Base-by-base conservation (phyloP, 352 stramenopile genomes). In the Globisporangium lucens region DNA sequence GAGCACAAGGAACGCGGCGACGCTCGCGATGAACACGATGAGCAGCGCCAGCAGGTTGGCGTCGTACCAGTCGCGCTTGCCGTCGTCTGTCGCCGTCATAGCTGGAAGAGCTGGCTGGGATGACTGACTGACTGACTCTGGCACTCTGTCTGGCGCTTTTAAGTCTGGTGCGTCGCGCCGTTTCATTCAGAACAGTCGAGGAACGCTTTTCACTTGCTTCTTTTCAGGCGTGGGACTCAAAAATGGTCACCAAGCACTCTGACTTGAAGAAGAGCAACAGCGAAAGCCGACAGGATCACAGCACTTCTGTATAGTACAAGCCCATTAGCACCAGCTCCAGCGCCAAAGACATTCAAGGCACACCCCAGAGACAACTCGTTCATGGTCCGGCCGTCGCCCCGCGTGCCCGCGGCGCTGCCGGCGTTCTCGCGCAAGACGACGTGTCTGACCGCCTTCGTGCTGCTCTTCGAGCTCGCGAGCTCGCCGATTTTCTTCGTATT, bases 401-500 rank as follows among this genome's bases (percentile, higher is more conserved):
- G 71, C 17, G 43, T 57, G 15, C 67, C 77, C 2, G 55, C 86
- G 55, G 55, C 70, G 41, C 62, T 82, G 41, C 82, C 80, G 43
- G 15, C 61, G 36, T 87, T 88, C 57, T 79, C 70, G 29, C 81
- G 72, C 65, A 75, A 73, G 58, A 83, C 79, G n/a, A 79, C 77
- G 63, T 87, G 77, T 46, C 73, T 70, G 22, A 78, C 72, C 22
- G 56, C 65, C 20, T 61, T 74, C 2, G 2, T 89, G 10, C 47
- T 89, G 51, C 35, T 89, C 6, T 33, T 79, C 7, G 83, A 89
- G 61, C 22, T 88, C 22, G 38, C 49, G 9, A 75, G 75, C 24
- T 79, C 78, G 17, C 49, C 59, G 15, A 67, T 72, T 12, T 71
- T 78, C 38, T 89, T 88, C 49, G 59, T 71, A 10, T 61, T 91